phyloP scores from a whole-genome alignment of 495 filamentous ascomycete species.

The Penicillium samsonianum region DNA sequence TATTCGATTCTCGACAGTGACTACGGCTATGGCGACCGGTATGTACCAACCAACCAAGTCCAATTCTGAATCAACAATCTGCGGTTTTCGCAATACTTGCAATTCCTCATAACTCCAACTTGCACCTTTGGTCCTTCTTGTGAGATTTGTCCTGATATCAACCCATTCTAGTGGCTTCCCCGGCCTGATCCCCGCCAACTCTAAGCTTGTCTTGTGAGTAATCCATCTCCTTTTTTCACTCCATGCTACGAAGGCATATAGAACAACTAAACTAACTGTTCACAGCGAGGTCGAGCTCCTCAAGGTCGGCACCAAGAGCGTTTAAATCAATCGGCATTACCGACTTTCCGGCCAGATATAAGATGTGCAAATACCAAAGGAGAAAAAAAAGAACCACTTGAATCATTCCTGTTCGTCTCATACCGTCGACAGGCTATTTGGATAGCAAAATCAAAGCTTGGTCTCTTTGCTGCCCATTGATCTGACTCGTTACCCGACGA shows the following conservation, averaged over 20 bases:
- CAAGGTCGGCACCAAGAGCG: conserved; percentile 38
- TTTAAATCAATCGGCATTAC: conserved; percentile 13
- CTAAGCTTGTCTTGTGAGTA: conserved; percentile 57
- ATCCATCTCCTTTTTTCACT: background rate
- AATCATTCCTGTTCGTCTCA: background rate
- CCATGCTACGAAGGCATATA: background rate
- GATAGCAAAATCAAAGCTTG: conserved; percentile 3
- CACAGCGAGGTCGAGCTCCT: conserved; percentile 48
- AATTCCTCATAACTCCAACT: background rate
- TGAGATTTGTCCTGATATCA: background rate
- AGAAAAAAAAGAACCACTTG: background rate
- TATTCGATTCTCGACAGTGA: conserved; percentile 51
- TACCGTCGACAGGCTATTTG: conserved; percentile 19
- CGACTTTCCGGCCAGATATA: background rate
- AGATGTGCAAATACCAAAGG: background rate
- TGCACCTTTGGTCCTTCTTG: background rate
- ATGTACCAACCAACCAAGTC: conserved; percentile 28
- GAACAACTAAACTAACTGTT: conserved; percentile 13
- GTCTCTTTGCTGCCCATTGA: conserved; percentile 4
- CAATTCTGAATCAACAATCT: background rate
- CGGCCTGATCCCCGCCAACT: conserved; percentile 55
- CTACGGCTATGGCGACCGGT: conserved; percentile 74
- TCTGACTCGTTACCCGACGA: background rate
- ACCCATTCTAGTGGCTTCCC: conserved; percentile 42
- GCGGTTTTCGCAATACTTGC: background rate